phyloP scores from a whole-genome alignment of 2,329 filamentous ascomycete genomes.

The Graphilbum sp. region DNA sequence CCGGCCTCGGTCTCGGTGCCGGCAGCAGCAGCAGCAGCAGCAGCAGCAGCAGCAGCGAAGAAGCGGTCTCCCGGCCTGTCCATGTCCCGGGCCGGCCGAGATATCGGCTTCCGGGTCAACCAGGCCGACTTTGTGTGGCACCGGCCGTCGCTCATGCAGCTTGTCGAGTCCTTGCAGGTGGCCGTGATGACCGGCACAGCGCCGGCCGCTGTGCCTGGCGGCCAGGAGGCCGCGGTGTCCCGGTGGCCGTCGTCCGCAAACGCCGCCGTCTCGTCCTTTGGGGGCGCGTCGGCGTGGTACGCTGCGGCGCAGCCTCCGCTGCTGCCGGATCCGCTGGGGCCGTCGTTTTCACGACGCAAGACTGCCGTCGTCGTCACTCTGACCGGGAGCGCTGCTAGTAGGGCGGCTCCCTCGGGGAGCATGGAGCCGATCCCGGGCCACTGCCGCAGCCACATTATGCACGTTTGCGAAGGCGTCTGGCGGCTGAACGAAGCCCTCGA shows the following conservation, averaged over 20 bases:
- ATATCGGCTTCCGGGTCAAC: neutral
- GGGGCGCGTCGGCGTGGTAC: too few relatives aligned
- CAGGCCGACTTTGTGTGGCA: constrained; percentile 16
- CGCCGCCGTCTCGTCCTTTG: too few relatives aligned
- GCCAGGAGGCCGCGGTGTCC: neutral
- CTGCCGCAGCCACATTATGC: constrained; percentile 25
- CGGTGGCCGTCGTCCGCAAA: neutral
- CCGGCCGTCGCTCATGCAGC: constrained; percentile 25
- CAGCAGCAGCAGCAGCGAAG: too few relatives aligned
- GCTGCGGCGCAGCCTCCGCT: too few relatives aligned
- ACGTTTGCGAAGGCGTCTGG: constrained; percentile 12
- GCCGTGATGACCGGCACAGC: constrained; percentile 21
- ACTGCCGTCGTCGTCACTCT: neutral
- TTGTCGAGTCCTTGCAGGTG: constrained; percentile 26
- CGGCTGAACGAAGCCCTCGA: constrained; percentile 5
- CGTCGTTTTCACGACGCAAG: neutral
- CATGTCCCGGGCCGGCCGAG: too few relatives aligned
- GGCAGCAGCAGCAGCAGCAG: too few relatives aligned
- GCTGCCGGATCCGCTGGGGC: too few relatives aligned
- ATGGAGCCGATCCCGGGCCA: constrained; percentile 20
- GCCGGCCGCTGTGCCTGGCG: too few relatives aligned
- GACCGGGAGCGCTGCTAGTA: too few relatives aligned
- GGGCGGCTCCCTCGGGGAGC: constrained; percentile 3
- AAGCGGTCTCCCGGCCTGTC: too few relatives aligned
- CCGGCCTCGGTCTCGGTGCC: neutral